Conservation (phyloP, 805 yeast species). For the Saturnispora diversa region DNA sequence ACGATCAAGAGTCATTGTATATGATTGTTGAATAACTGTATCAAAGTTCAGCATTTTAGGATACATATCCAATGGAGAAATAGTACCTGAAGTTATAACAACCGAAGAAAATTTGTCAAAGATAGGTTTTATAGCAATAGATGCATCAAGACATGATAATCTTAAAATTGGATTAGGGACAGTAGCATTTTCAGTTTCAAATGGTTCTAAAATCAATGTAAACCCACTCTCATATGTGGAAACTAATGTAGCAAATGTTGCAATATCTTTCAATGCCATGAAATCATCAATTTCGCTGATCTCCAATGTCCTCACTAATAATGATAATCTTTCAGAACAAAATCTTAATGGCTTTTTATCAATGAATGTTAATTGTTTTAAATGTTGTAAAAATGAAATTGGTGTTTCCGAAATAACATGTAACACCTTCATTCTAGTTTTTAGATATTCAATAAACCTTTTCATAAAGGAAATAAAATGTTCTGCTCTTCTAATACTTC, state of each 20-base stretch:
- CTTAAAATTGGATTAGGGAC: slow-evolving; percentile 95
- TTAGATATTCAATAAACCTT: slow-evolving; percentile 86
- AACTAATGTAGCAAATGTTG: slow-evolving; percentile 92
- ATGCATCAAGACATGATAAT: slow-evolving; percentile 93
- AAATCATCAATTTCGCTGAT: slow-evolving; percentile 84
- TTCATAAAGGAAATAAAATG: slow-evolving; percentile 91
- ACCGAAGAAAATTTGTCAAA: slow-evolving; percentile 90
- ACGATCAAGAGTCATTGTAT: slow-evolving; percentile 90
- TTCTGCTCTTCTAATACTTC: slow-evolving; percentile 93
- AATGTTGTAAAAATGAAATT: slow-evolving; percentile 80
- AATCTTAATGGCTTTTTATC: slow-evolving; percentile 87
- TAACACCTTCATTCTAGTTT: slow-evolving; percentile 94
- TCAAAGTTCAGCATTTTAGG: slow-evolving; percentile 94
- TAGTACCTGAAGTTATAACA: slow-evolving; percentile 94
- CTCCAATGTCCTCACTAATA: slow-evolving; percentile 83
- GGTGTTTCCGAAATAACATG: slow-evolving; percentile 99
- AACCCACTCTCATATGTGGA: slow-evolving; percentile 94
- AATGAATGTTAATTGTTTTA: slow-evolving; percentile 87
- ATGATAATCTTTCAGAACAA: slow-evolving; percentile 84
- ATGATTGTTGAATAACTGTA: slow-evolving; percentile 89
- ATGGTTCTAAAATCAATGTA: slow-evolving; percentile 86
- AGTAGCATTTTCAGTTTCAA: slow-evolving; percentile 84
- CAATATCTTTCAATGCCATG: slow-evolving; percentile 87
- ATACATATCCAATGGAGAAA: slow-evolving; percentile 97
- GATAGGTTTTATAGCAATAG: slow-evolving; percentile 94